Conservation (phyloP, 352 stramenopile genomes). For the Phytophthora boehmeriae region DNA sequence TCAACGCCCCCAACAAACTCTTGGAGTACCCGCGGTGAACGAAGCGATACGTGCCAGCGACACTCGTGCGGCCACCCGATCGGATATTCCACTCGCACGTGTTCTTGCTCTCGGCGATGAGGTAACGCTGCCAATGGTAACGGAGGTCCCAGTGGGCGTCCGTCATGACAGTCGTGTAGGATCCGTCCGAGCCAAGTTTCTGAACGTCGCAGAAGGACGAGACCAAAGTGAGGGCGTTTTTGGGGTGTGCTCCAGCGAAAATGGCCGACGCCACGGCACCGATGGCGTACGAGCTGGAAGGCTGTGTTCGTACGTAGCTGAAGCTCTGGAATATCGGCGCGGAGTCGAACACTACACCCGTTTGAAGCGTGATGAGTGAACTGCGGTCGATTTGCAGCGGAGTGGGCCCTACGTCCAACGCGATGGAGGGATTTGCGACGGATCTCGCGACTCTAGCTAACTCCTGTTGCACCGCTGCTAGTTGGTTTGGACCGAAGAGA, state of each 20-base stretch:
- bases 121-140: slow-evolving; percentile 36
- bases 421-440: slow-evolving; percentile 25
- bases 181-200: slow-evolving; percentile 17
- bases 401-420: slow-evolving; percentile 37
- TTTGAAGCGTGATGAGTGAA: slow-evolving; percentile 40
- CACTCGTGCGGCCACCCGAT: slow-evolving; percentile 25
- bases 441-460: slow-evolving; percentile 42
- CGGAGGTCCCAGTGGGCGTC: slow-evolving; percentile 61
- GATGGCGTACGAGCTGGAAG: slow-evolving; percentile 31
- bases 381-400: slow-evolving; percentile 43
- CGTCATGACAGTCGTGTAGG: slow-evolving; percentile 38
- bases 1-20: slow-evolving; percentile 33
- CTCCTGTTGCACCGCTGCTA: slow-evolving; percentile 59
- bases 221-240: slow-evolving; percentile 41
- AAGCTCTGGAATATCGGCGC: slow-evolving; percentile 27
- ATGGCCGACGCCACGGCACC: slow-evolving; percentile 35
- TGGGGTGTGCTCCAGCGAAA: slow-evolving; percentile 35
- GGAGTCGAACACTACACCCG: slow-evolving; percentile 44
- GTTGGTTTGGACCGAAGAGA: slow-evolving; percentile 68
- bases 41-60: slow-evolving; percentile 44
- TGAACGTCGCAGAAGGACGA: slow-evolving; percentile 60
- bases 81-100: slow-evolving; percentile 54
- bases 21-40: slow-evolving; percentile 50
- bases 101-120: slow-evolving; percentile 41
- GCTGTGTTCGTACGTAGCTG: slow-evolving; percentile 34